These are phyloP conservation scores for Medicago arabica DNA, from an alignment of 306 rosid genomes.

Conservation along the genomic window DNA sequence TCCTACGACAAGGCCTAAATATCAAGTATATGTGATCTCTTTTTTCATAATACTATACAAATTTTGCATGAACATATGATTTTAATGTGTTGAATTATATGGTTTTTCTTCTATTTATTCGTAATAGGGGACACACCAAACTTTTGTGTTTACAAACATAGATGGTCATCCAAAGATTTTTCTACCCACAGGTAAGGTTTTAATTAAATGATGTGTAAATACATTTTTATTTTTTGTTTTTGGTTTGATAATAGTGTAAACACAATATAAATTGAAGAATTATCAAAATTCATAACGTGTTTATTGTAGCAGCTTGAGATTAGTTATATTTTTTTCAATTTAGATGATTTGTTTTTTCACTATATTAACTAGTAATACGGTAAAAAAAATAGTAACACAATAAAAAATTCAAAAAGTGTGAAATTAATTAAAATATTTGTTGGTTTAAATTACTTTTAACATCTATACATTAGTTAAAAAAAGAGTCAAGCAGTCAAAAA, in stretches of 20 bases:
- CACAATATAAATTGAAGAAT: background rate
- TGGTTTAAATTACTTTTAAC: too few relatives aligned
- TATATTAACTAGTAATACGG: too few relatives aligned
- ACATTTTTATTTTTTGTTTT: background rate
- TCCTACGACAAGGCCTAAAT: conserved; percentile 85
- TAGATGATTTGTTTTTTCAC: too few relatives aligned
- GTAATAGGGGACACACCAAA: conserved; percentile 78
- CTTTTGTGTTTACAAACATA: conserved; percentile 89
- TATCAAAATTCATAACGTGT: background rate
- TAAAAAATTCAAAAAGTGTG: too few relatives aligned
- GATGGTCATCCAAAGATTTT: conserved; percentile 91
- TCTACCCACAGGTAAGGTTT: conserved; percentile 84
- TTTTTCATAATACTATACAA: background rate
- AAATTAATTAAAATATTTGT: too few relatives aligned
- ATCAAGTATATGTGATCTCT: conserved; percentile 65
- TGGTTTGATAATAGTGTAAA: background rate
- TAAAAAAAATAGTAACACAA: too few relatives aligned
- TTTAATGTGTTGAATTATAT: conserved; percentile 30
- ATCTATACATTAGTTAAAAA: too few relatives aligned
- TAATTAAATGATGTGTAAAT: background rate
- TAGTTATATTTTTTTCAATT: too few relatives aligned
- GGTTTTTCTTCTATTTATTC: conserved; percentile 31
- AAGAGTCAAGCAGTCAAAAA: too few relatives aligned
- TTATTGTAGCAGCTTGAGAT: too few relatives aligned
- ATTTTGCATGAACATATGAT: background rate